Conservation (phyloP, 2,329 filamentous ascomycete species). For the Mycosphaerella arachidis region DNA sequence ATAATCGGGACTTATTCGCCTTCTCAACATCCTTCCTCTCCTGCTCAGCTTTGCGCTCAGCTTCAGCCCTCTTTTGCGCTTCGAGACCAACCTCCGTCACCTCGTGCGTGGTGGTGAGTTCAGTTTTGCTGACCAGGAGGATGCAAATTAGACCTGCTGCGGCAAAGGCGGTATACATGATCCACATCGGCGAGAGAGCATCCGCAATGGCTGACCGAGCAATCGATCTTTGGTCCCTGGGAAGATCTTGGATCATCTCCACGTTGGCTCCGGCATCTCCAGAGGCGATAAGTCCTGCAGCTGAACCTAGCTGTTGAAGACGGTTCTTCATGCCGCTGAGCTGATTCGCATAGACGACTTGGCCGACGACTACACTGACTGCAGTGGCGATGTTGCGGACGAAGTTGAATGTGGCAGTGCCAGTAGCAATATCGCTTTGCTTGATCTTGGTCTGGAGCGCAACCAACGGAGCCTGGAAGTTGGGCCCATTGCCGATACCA, state of each 20-base stretch:
- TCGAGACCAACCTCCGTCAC: constrained; percentile 46
- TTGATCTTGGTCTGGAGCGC: constrained; percentile 50
- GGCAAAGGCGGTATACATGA: constrained; percentile 41
- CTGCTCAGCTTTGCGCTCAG: background rate
- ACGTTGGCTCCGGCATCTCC: constrained; percentile 32
- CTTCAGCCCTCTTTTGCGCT: constrained; percentile 33
- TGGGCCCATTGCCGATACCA: constrained; percentile 48
- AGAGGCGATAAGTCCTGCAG: background rate
- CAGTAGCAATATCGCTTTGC: constrained; percentile 45
- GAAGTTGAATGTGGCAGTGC: constrained; percentile 51
- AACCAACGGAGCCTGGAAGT: constrained; percentile 55
- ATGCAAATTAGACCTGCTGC: constrained; percentile 35
- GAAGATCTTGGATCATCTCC: constrained; percentile 50
- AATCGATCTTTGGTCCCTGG: constrained; percentile 39
- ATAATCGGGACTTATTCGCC: background rate
- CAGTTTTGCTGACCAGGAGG: constrained; percentile 38
- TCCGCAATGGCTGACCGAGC: constrained; percentile 40
- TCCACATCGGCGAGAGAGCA: constrained; percentile 44
- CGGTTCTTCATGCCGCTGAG: background rate
- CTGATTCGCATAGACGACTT: constrained; percentile 44
- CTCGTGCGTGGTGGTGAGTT: constrained; percentile 38
- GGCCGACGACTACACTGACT: constrained; percentile 47
- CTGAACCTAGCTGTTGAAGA: background rate
- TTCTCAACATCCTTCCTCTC: background rate
- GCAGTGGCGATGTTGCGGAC: constrained; percentile 42